phyloP scores from a whole-genome alignment of 2,329 filamentous ascomycete genomes.

The Fusarium anguioides region DNA sequence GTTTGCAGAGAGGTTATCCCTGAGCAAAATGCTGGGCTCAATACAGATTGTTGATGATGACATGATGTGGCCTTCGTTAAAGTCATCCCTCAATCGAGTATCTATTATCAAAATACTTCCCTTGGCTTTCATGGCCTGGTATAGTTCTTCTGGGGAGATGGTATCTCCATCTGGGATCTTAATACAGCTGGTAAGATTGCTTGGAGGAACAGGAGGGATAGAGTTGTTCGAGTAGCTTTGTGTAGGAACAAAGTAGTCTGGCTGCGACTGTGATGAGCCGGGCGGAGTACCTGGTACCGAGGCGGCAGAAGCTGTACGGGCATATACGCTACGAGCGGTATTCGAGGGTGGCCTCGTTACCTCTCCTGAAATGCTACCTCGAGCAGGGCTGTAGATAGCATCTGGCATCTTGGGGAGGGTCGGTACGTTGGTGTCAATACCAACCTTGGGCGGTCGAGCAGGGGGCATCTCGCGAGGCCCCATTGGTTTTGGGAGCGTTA shows the following conservation, averaged over 20 bases:
- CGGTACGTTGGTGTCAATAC: slow-evolving; percentile 63
- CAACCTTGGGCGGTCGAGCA: slow-evolving; percentile 57
- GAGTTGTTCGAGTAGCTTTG: slow-evolving; percentile 44
- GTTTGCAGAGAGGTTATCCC: slow-evolving; percentile 72
- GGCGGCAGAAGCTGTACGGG: slow-evolving; percentile 66
- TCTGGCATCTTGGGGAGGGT: slow-evolving; percentile 76
- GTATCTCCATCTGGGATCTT: slow-evolving; percentile 64
- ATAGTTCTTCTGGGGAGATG: slow-evolving; percentile 77
- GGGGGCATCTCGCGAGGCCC: slow-evolving; percentile 67
- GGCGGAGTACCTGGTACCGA: slow-evolving; percentile 50
- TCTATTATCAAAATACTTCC: slow-evolving; percentile 83
- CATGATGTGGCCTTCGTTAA: slow-evolving; percentile 90
- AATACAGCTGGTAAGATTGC: slow-evolving; percentile 56
- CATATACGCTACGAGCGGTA: slow-evolving; percentile 72
- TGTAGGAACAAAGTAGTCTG: slow-evolving; percentile 49
- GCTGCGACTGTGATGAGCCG: slow-evolving; percentile 44
- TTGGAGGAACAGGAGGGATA: slow-evolving; percentile 51
- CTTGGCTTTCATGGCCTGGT: slow-evolving; percentile 71
- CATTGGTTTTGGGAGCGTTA: slow-evolving; percentile 52
- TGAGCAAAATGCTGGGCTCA: slow-evolving; percentile 79
- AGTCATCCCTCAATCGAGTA: slow-evolving; percentile 81
- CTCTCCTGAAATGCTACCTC: slow-evolving; percentile 75
- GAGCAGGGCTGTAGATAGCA: slow-evolving; percentile 81
- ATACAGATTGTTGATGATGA: slow-evolving; percentile 87
- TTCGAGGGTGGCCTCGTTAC: slow-evolving; percentile 73